Conservation (phyloP, 352 stramenopile genomes). For the Thalassiosira livingstoniorum region DNA sequence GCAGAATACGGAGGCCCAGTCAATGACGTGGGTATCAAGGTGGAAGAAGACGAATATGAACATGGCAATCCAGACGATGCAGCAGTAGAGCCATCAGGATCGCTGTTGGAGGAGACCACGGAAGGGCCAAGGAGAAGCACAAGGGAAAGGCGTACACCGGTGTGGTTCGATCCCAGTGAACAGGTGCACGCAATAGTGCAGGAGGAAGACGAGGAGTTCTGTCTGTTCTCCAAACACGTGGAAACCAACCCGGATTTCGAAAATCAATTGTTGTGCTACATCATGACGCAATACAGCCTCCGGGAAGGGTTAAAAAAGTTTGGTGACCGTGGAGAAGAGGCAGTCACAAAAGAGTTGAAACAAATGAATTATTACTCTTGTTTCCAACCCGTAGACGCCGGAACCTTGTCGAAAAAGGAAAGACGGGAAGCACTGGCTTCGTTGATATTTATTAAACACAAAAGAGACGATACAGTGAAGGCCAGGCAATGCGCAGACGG, state of each 20-base stretch:
- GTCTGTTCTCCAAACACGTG: no score
- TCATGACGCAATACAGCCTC: neutral
- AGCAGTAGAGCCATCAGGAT: neutral
- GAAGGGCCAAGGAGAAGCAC: no score
- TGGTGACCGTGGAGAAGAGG: neutral
- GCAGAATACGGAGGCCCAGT: neutral
- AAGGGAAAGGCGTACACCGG: no score
- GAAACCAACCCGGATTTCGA: no score
- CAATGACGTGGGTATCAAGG: neutral
- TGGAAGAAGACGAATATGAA: neutral
- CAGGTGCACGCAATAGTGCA: no score
- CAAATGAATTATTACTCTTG: neutral
- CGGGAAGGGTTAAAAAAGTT: neutral
- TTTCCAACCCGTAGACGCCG: neutral
- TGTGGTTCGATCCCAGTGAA: no score
- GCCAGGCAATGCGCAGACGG: conserved; percentile 49
- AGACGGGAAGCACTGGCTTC: conserved; percentile 14
- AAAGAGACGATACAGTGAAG: conserved; percentile 47
- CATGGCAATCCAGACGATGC: neutral
- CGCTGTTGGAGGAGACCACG: no score
- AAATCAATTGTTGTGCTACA: no score
- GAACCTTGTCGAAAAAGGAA: neutral
- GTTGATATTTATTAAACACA: conserved; percentile 58
- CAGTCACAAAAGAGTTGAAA: neutral
- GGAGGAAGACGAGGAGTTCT: no score